phyloP scores from a whole-genome alignment of 768 basidiomycete species.

The Tricholomella constricta region DNA sequence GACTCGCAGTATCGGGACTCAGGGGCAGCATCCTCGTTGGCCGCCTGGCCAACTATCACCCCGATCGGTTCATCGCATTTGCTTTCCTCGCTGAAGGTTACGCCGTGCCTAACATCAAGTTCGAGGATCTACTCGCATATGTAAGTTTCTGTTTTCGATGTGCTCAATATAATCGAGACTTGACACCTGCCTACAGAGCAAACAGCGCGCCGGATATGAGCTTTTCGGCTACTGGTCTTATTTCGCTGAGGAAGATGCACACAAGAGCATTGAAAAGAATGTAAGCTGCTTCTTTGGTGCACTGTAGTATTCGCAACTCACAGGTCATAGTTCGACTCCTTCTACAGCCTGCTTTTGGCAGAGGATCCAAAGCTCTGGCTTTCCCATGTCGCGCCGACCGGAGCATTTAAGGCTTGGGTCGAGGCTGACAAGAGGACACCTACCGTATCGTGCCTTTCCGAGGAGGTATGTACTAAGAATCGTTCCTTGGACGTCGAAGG shows the following conservation, averaged over 20 bases:
- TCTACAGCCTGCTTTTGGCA: constrained; percentile 34
- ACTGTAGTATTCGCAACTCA: not conserved
- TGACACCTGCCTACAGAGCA: constrained; percentile 8
- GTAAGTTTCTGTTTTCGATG: not conserved
- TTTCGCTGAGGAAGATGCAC: constrained; percentile 35
- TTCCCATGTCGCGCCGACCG: constrained; percentile 26
- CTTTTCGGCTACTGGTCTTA: constrained; percentile 39
- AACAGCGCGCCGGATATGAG: constrained; percentile 29
- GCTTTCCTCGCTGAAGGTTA: constrained; percentile 42
- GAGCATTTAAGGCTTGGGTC: constrained; percentile 31
- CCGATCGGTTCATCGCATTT: constrained; percentile 41
- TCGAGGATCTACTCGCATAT: constrained; percentile 6
- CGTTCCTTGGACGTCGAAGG: not conserved
- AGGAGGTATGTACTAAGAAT: constrained; percentile 21
- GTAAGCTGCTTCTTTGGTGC: constrained; percentile 22
- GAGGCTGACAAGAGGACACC: constrained; percentile 22
- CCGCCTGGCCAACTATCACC: constrained; percentile 40
- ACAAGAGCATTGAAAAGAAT: constrained; percentile 36
- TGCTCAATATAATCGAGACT: too few relatives aligned
- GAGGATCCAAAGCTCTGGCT: constrained; percentile 29
- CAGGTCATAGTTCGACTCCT: constrained; percentile 37
- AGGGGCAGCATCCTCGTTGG: constrained; percentile 40
- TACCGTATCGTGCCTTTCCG: constrained; percentile 23
- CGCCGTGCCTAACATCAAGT: constrained; percentile 24
- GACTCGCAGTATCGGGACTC: not conserved